These are phyloP conservation scores for Backusella sp. DNA, from an alignment of 192 early-diverging fungal species.

Conservation along the genomic window DNA sequence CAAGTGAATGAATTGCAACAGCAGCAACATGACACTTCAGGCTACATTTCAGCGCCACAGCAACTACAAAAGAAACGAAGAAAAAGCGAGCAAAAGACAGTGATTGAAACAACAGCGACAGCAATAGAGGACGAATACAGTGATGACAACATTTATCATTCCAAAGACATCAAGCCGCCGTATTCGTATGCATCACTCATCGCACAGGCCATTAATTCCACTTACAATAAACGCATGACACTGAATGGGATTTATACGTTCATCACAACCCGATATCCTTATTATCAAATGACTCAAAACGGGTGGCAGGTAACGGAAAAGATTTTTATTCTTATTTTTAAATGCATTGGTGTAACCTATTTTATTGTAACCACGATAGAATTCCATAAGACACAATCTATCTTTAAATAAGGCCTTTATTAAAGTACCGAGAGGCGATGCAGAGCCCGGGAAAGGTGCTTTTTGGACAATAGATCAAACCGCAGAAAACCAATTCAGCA, in stretches of 20 bases:
- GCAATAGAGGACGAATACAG: not conserved
- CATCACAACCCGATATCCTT: constrained; percentile 81
- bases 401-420: constrained; percentile 91
- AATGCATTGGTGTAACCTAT: not conserved
- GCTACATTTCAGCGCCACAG: constrained; percentile 26
- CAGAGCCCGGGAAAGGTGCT: constrained; percentile 90
- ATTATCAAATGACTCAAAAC: constrained; percentile 81
- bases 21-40: not conserved
- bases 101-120: not conserved
- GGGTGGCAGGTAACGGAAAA: constrained; percentile 82
- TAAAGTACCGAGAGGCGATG: constrained; percentile 76
- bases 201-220: constrained; percentile 84
- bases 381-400: constrained; percentile 94
- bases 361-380: constrained; percentile 42
- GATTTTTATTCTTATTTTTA: not conserved
- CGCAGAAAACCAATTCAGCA: constrained; percentile 63
- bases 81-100: not conserved
- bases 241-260: constrained; percentile 91
- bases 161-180: constrained; percentile 66
- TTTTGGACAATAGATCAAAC: constrained; percentile 87
- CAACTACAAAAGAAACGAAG: constrained; percentile 19
- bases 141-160: not conserved
- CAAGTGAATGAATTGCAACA: constrained; percentile 26
- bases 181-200: constrained; percentile 92
- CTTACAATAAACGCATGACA: constrained; percentile 68